A percentile compares a stretch with the other conserved stretches of the same genome.
These are phyloP conservation scores for Botryotinia narcissicola DNA, from an alignment of 2,329 filamentous ascomycete genomes.

Conservation along the genomic window DNA sequence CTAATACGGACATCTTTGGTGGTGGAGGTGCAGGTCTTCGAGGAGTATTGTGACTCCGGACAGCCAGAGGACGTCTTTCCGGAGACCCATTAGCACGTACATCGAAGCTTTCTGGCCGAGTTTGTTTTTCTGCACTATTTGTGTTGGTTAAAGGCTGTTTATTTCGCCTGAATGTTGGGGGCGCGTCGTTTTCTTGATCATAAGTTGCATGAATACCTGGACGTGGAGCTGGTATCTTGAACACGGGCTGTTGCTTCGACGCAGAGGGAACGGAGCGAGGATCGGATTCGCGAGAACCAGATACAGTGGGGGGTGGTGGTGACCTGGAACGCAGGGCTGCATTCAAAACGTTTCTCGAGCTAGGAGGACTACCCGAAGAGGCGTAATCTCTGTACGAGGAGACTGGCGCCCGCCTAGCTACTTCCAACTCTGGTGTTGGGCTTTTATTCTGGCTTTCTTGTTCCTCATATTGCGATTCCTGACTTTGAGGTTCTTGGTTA, in stretches of 20 bases:
- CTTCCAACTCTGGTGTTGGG: constrained; percentile 30
- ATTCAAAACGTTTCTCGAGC: constrained; percentile 40
- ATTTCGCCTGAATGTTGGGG: constrained; percentile 61
- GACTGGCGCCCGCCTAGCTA: constrained; percentile 1
- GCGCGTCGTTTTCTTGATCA: constrained; percentile 84
- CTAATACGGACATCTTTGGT: constrained; percentile 95
- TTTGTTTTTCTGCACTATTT: constrained; percentile 47
- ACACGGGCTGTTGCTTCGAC: constrained; percentile 49
- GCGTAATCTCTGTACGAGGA: constrained; percentile 36
- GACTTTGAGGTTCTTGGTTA: constrained; percentile 36
- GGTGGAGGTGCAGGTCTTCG: constrained; percentile 72
- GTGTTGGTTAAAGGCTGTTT: constrained; percentile 34
- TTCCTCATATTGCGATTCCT: constrained; percentile 31
- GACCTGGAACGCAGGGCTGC: constrained; percentile 35
- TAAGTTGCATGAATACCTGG: constrained; percentile 59
- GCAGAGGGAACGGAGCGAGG: constrained; percentile 43
- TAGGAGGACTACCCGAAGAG: constrained; percentile 60
- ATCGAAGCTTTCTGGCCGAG: constrained; percentile 50
- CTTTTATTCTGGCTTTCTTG: constrained; percentile 35
- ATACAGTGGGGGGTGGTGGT: constrained; percentile 33
- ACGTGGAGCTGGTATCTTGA: constrained; percentile 55
- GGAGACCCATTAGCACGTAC: constrained; percentile 46
- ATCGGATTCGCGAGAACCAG: constrained; percentile 35
- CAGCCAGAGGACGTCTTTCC: constrained; percentile 54
- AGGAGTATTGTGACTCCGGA: constrained; percentile 66